Conservation (phyloP, 2,329 filamentous ascomycete species). For the Xylaria sp. region DNA sequence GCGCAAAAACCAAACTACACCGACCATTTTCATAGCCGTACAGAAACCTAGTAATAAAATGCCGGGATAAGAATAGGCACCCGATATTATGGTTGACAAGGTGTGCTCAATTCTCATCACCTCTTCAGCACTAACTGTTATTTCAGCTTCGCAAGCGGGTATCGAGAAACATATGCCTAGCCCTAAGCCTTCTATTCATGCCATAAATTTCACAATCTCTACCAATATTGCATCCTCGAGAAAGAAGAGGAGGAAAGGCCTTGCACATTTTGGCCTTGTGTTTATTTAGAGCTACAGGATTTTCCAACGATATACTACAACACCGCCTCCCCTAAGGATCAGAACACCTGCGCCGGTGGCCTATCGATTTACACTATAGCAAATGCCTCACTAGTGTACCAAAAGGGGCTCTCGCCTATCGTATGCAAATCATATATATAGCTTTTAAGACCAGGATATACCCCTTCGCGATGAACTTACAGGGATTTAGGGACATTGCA, state of each 20-base stretch:
- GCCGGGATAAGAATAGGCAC: not conserved
- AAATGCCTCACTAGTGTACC: not conserved
- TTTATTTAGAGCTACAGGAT: not conserved
- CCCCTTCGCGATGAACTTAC: conserved; percentile 2
- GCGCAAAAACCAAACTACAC: not conserved
- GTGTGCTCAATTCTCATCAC: not conserved
- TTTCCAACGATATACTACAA: not conserved
- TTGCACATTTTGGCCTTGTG: not conserved
- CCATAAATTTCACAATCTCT: not conserved
- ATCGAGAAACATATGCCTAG: not conserved
- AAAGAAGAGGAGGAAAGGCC: not conserved
- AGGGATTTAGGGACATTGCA: not conserved
- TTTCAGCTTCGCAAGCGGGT: too few relatives aligned
- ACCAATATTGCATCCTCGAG: not conserved
- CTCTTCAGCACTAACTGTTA: not conserved
- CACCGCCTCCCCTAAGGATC: not conserved
- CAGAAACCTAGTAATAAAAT: not conserved
- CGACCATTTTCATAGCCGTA: not conserved
- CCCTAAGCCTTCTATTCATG: too few relatives aligned
- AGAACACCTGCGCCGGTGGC: not conserved
- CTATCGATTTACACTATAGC: not conserved
- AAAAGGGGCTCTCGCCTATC: not conserved
- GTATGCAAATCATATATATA: not conserved
- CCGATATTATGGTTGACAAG: not conserved
- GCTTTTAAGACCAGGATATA: not conserved